Evolutionary conservation across 768 basidiomycete species (phyloP).

Genomic region (Suillus alpinus): DNA sequence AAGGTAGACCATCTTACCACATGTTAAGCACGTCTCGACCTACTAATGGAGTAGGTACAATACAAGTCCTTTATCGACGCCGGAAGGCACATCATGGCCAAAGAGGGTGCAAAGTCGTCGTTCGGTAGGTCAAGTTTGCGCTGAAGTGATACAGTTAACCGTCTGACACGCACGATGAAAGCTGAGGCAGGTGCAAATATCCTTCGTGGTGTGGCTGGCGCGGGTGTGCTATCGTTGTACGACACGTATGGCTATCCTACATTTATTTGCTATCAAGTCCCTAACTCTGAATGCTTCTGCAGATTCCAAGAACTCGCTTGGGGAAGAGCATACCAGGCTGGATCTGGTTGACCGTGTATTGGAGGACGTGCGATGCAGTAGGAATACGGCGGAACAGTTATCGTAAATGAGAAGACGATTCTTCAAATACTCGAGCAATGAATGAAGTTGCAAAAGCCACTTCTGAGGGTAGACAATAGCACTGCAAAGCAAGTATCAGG

Average conservation of each 20-base stretch:
- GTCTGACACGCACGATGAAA: constrained; percentile 38
- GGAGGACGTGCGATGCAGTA: not conserved
- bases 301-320: constrained; percentile 51
- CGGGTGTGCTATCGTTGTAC: constrained; percentile 58
- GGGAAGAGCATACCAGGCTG: constrained; percentile 55
- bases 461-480: too few relatives aligned
- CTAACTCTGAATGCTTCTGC: not conserved
- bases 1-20: constrained; percentile 13
- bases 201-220: constrained; percentile 32
- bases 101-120: constrained; percentile 36
- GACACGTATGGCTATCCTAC: constrained; percentile 40
- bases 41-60: constrained; percentile 20
- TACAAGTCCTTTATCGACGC: constrained; percentile 41
- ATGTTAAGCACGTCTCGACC: not conserved
- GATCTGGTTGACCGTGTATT: constrained; percentile 21
- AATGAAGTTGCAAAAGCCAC: too few relatives aligned
- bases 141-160: not conserved
- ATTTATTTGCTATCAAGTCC: not conserved
- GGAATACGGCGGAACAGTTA: not conserved
- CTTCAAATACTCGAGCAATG: too few relatives aligned
- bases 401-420: not conserved
- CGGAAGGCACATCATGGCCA: constrained; percentile 36
- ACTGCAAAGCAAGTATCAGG: too few relatives aligned
- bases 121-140: constrained; percentile 28
- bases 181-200: constrained; percentile 59